phyloP scores from a whole-genome alignment of 208 protist species.

The Wallacemonas sp. region DNA sequence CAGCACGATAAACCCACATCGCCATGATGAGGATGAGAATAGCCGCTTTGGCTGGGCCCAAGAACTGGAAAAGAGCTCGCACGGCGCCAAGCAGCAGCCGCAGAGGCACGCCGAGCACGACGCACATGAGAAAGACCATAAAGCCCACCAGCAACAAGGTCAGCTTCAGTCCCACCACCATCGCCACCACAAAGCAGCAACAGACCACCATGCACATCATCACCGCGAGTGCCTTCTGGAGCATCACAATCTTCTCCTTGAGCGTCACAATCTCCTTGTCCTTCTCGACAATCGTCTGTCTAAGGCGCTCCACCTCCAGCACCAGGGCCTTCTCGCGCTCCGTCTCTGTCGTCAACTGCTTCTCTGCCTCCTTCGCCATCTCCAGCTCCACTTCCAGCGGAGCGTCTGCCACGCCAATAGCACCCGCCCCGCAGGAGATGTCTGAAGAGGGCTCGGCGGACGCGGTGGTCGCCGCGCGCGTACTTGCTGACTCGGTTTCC shows the following conservation, averaged over 20 bases:
- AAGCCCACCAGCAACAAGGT: conserved; percentile 38
- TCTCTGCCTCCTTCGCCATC: conserved; percentile 24
- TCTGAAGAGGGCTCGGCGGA: neutral
- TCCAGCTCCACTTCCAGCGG: conserved; percentile 30
- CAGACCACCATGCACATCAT: conserved; percentile 43
- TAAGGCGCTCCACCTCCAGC: conserved; percentile 28
- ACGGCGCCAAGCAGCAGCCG: conserved; percentile 48
- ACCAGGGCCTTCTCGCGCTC: conserved; percentile 16
- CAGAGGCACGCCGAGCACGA: conserved; percentile 59
- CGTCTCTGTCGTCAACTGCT: conserved; percentile 5
- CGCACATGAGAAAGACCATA: conserved; percentile 26
- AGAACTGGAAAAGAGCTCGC: conserved; percentile 47
- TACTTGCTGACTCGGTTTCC: too few relatives aligned
- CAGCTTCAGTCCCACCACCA: conserved; percentile 65
- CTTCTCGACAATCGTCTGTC: conserved; percentile 37
- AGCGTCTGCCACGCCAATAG: neutral
- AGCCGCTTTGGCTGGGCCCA: conserved; percentile 49
- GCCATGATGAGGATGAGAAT: conserved; percentile 33
- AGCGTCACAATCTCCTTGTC: conserved; percentile 61
- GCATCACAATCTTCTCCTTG: conserved; percentile 58
- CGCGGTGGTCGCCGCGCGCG: neutral
- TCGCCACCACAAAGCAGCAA: conserved; percentile 42
- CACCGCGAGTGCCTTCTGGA: conserved; percentile 66
- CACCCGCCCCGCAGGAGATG: neutral
- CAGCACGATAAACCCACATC: conserved; percentile 34